Conservation (phyloP, 2,329 filamentous ascomycete species). For the Colletotrichum lupini region DNA sequence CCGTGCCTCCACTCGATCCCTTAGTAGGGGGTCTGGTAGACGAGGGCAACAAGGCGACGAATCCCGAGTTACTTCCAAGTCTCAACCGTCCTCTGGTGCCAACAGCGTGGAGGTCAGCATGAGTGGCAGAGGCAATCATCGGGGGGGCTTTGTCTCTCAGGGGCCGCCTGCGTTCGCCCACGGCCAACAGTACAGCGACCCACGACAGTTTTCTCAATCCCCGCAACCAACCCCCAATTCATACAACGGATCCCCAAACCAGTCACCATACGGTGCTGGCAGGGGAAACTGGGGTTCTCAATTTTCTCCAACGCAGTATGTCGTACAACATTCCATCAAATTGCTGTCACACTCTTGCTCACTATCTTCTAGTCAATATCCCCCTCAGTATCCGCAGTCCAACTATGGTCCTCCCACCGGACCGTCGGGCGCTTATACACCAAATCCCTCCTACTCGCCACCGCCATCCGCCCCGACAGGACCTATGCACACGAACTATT, state of each 20-base stretch:
- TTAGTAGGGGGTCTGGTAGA: slow-evolving; percentile 32
- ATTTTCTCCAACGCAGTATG: slow-evolving; percentile 49
- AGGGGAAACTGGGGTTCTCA: slow-evolving; percentile 63
- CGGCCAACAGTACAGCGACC: slow-evolving; percentile 46
- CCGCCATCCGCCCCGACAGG: slow-evolving; percentile 68
- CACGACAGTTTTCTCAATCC: slow-evolving; percentile 65
- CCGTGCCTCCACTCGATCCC: slow-evolving; percentile 30
- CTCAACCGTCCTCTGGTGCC: slow-evolving; percentile 43
- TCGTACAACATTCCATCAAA: slow-evolving; percentile 4
- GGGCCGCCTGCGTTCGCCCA: slow-evolving; percentile 49
- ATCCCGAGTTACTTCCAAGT: slow-evolving; percentile 17
- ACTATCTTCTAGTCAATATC: slow-evolving; percentile 64
- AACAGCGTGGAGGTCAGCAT: slow-evolving; percentile 50
- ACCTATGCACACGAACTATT: slow-evolving; percentile 63
- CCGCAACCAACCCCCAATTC: slow-evolving; percentile 66
- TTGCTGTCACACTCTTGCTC: background rate
- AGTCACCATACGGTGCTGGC: slow-evolving; percentile 68
- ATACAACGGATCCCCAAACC: slow-evolving; percentile 67
- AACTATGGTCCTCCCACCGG: slow-evolving; percentile 64
- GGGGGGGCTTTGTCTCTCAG: slow-evolving; percentile 43
- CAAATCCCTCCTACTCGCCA: slow-evolving; percentile 58
- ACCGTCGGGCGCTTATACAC: slow-evolving; percentile 66
- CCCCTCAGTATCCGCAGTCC: slow-evolving; percentile 68
- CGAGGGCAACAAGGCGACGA: slow-evolving; percentile 28
- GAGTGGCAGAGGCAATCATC: slow-evolving; percentile 46